phyloP scores from a whole-genome alignment of 73 alveolate genomes.

The Paramecium primaurelia region DNA sequence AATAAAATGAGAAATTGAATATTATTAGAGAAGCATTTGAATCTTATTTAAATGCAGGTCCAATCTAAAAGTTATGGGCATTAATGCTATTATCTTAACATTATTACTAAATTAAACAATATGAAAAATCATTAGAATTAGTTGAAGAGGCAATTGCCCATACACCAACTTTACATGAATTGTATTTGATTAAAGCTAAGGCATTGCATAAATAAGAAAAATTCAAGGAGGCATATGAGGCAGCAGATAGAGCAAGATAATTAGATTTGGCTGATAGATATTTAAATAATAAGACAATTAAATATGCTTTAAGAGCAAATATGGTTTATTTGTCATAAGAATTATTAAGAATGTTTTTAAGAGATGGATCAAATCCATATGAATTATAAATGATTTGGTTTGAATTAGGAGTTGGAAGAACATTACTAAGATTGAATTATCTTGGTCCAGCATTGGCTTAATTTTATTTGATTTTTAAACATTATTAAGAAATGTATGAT shows the following conservation, averaged over 20 bases:
- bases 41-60: constrained; percentile 66
- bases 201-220: constrained; percentile 77
- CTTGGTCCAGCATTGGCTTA: constrained; percentile 74
- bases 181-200: constrained; percentile 85
- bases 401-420: constrained; percentile 82
- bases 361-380: constrained; percentile 83
- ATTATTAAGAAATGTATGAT: constrained; percentile 83
- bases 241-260: constrained; percentile 81
- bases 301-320: constrained; percentile 73
- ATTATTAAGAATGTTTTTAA: constrained; percentile 80
- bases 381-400: constrained; percentile 92
- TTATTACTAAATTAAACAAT: constrained; percentile 71
- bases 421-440: constrained; percentile 76
- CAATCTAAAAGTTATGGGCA: constrained; percentile 69
- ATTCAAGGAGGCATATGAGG: constrained; percentile 70
- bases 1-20: constrained; percentile 56
- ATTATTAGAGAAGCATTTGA: constrained; percentile 65
- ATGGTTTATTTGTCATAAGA: constrained; percentile 79
- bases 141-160: constrained; percentile 85
- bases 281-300: constrained; percentile 89
- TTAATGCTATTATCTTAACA: constrained; percentile 78
- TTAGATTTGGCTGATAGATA: constrained; percentile 95
- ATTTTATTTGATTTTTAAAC: constrained; percentile 82
- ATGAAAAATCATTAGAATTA: constrained; percentile 73
- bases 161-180: constrained; percentile 91